Percentiles rank a stretch among this genome's conserved stretches.
phyloP scores from a whole-genome alignment of 495 filamentous ascomycete genomes.

The Rhypophila decipiens region DNA sequence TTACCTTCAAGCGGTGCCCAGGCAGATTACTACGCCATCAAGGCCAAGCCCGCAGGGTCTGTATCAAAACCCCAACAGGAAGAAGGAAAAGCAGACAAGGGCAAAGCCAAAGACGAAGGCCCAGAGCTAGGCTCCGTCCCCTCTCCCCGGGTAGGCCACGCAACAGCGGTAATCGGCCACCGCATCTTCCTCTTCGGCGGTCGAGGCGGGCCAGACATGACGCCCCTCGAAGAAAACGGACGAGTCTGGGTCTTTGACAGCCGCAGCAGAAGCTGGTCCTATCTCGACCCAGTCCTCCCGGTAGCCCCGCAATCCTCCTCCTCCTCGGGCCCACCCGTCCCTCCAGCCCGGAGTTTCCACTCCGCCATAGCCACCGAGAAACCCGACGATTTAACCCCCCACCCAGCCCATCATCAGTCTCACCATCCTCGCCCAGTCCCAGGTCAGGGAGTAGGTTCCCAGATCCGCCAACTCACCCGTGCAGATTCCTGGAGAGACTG shows the following conservation, averaged over 20 bases:
- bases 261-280: slow-evolving; percentile 47
- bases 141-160: slow-evolving; percentile 48
- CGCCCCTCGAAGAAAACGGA: slow-evolving; percentile 52
- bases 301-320: no score
- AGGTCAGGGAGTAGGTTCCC: neutral
- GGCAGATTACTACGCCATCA: slow-evolving; percentile 52
- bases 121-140: slow-evolving; percentile 34
- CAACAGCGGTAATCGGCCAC: slow-evolving; percentile 51
- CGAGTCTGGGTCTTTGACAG: slow-evolving; percentile 63
- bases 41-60: slow-evolving; percentile 28
- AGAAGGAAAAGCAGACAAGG: slow-evolving; percentile 22
- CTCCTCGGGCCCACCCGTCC: slow-evolving; percentile 14
- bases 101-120: neutral
- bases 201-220: slow-evolving; percentile 35
- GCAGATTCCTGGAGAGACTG: slow-evolving; percentile 34
- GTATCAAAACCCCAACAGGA: neutral
- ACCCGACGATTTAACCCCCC: slow-evolving; percentile 30
- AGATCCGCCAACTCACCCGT: slow-evolving; percentile 7
- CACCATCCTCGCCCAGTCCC: neutral
- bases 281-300: slow-evolving; percentile 42
- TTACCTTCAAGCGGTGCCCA: slow-evolving; percentile 47
- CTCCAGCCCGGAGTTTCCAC: slow-evolving; percentile 41
- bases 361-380: slow-evolving; percentile 42
- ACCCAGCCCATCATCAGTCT: slow-evolving; percentile 6
- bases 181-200: slow-evolving; percentile 62